Conservation (phyloP, 2,329 filamentous ascomycete genomes). For the Botrytis byssoidea region DNA sequence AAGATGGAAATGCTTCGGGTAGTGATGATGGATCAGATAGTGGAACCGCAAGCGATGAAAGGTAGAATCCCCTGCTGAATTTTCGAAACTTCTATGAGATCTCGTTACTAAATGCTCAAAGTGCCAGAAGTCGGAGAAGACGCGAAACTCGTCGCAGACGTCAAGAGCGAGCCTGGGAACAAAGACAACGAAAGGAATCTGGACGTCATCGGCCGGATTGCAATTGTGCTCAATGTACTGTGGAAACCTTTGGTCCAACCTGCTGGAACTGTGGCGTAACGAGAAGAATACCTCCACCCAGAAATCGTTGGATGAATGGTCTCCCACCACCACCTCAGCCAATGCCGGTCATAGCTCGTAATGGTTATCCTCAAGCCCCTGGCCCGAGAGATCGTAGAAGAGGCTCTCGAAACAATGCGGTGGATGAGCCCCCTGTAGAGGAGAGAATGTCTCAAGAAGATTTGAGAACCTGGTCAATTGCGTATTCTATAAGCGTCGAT, state of each 20-base stretch:
- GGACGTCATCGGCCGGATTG: slow-evolving; percentile 48
- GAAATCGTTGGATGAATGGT: slow-evolving; percentile 28
- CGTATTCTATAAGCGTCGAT: slow-evolving; percentile 49
- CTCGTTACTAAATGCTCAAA: slow-evolving; percentile 24
- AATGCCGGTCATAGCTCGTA: slow-evolving; percentile 26
- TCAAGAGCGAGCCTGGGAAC: slow-evolving; percentile 42
- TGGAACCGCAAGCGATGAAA: slow-evolving; percentile 41
- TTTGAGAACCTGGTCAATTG: slow-evolving; percentile 48
- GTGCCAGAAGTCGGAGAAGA: slow-evolving; percentile 39
- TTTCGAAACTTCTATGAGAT: not conserved
- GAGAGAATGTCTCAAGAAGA: slow-evolving; percentile 45
- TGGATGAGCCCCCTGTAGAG: slow-evolving; percentile 27
- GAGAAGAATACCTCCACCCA: slow-evolving; percentile 35
- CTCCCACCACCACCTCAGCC: slow-evolving; percentile 25
- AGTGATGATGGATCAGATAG: slow-evolving; percentile 39
- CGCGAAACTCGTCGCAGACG: slow-evolving; percentile 41
- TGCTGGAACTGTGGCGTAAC: slow-evolving; percentile 45
- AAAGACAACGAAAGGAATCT: slow-evolving; percentile 45
- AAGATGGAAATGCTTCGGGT: slow-evolving; percentile 31
- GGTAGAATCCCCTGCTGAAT: slow-evolving; percentile 27
- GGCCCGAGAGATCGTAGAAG: slow-evolving; percentile 27
- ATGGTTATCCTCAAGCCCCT: slow-evolving; percentile 27
- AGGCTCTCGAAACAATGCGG: slow-evolving; percentile 25
- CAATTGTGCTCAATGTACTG: slow-evolving; percentile 44
- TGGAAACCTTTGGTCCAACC: slow-evolving; percentile 38